Conservation (phyloP, 768 basidiomycete species). For the Tephrocybe sp. region DNA sequence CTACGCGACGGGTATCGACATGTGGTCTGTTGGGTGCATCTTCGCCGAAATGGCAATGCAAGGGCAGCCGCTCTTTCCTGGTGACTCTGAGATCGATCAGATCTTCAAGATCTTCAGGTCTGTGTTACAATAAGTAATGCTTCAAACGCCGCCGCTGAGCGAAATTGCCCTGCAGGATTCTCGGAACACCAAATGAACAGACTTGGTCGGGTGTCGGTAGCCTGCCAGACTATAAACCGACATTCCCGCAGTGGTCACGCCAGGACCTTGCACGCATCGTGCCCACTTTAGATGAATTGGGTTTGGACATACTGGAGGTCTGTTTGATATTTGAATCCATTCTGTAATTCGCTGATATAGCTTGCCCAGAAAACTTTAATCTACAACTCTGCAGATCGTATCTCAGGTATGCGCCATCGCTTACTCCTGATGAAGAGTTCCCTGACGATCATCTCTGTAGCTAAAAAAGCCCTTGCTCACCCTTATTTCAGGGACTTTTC, state of each 20-base stretch:
- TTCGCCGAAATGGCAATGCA: slow-evolving; percentile 98
- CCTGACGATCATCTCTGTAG: slow-evolving; percentile 44
- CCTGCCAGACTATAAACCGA: slow-evolving; percentile 93
- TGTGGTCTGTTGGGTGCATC: slow-evolving; percentile 99
- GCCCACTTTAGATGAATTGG: slow-evolving; percentile 69
- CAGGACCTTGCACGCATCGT: slow-evolving; percentile 71
- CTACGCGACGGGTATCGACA: slow-evolving; percentile 97
- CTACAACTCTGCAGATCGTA: slow-evolving; percentile 89
- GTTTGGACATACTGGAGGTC: slow-evolving; percentile 81
- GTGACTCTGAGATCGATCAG: slow-evolving; percentile 99
- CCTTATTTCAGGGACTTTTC: slow-evolving; percentile 48
- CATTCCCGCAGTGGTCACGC: slow-evolving; percentile 93
- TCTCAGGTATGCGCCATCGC: slow-evolving; percentile 70
- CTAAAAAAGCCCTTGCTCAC: slow-evolving; percentile 55
- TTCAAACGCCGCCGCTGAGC: background rate
- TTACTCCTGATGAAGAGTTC: slow-evolving; percentile 22
- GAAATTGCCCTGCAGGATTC: slow-evolving; percentile 54
- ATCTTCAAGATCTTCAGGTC: slow-evolving; percentile 99
- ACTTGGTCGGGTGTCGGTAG: slow-evolving; percentile 87
- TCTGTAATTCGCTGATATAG: too few relatives aligned
- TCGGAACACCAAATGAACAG: slow-evolving; percentile 92
- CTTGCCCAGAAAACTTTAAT: slow-evolving; percentile 69
- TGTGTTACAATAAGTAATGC: too few relatives aligned
- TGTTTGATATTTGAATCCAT: background rate
- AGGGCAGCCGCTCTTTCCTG: slow-evolving; percentile 89